Base-by-base conservation (phyloP, 2,329 filamentous ascomycete species). In the Penicillium sp. region DNA sequence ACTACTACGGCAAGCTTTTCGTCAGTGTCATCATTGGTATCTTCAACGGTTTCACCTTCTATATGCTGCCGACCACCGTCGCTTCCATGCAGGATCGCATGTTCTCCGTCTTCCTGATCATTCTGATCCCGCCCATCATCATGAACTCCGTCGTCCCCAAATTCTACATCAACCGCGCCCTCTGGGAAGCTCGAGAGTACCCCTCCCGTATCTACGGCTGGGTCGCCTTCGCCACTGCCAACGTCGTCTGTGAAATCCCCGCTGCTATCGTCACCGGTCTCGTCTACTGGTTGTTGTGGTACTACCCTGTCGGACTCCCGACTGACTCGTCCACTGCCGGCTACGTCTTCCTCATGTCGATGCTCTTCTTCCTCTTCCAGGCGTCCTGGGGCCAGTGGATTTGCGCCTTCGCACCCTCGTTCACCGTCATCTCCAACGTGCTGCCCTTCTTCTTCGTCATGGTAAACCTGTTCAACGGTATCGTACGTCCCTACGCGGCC, bases 351-450 rank as follows among this genome's bases (percentile, higher is more conserved):
- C 78, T 94, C 28, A 93, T 95, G 89, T 86, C 86, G 0, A 79
- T 93, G 71, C 83, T 94, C 0, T 93, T 93, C 79, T 92, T 88
- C 80, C 76, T 93, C 8, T 93, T 93, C 82, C 85, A 88, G 74
- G 85, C 84, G 35, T 88, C 83, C 67, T 93, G 89, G 91, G 92
- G 90, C 22, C 91, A 93, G 74, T 94, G 90, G 90, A 92, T 95
- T 68, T 91, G 88, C 65, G 91, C 92, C 0, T 93, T 93, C 75
- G 90, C 91, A 0, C 91, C 91, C 0, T 88, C 83, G 44, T 92
- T 92, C 78, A 91, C 90, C 0, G 89, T 92, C 65, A 92, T 93
- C 66, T 87, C 87, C 47, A 92, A 93, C 71, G 76, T 89, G 24
- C 80, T 92, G 5, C 91, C 91, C 0, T 92, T 93, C 81, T 92